phyloP scores from a whole-genome alignment of 805 yeast species.

The Pichia scutulata region DNA sequence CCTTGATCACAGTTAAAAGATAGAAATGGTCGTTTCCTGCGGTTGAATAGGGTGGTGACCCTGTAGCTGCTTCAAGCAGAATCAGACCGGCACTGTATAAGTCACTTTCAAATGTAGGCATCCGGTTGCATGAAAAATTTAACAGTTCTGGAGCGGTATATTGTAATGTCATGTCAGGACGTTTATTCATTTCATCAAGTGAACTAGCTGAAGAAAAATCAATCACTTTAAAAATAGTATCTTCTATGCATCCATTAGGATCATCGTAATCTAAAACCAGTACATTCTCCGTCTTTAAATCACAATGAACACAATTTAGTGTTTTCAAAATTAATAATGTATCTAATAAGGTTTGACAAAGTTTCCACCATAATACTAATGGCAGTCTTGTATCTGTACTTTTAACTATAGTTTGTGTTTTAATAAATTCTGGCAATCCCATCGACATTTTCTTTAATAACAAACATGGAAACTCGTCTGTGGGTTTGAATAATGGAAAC shows the following conservation, averaged over 20 bases:
- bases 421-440: constrained; percentile 22
- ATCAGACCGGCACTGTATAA: constrained; percentile 40
- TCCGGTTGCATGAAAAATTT: constrained; percentile 21
- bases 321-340: constrained; percentile 22
- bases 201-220: constrained; percentile 39
- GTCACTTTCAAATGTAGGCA: constrained; percentile 30
- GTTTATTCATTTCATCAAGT: constrained; percentile 15
- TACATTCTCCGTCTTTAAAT: constrained; percentile 40
- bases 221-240: constrained; percentile 31
- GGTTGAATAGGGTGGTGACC: constrained; percentile 35
- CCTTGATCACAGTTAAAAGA: constrained; percentile 27
- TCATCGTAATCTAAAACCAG: constrained; percentile 25
- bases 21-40: constrained; percentile 24
- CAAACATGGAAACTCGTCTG: constrained; percentile 24
- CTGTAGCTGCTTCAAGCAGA: constrained; percentile 38
- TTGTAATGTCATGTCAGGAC: constrained; percentile 31
- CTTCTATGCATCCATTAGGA: constrained; percentile 19
- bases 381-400: constrained; percentile 18
- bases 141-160: constrained; percentile 43
- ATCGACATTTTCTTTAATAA: constrained; percentile 23
- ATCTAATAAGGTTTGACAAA: constrained; percentile 23
- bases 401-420: neutral
- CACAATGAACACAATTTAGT: constrained; percentile 36
- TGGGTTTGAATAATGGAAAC: constrained; percentile 20
- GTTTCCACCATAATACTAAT: constrained; percentile 25